phyloP scores from a whole-genome alignment of 2,329 filamentous ascomycete species.

The Akanthomyces lecanii region DNA sequence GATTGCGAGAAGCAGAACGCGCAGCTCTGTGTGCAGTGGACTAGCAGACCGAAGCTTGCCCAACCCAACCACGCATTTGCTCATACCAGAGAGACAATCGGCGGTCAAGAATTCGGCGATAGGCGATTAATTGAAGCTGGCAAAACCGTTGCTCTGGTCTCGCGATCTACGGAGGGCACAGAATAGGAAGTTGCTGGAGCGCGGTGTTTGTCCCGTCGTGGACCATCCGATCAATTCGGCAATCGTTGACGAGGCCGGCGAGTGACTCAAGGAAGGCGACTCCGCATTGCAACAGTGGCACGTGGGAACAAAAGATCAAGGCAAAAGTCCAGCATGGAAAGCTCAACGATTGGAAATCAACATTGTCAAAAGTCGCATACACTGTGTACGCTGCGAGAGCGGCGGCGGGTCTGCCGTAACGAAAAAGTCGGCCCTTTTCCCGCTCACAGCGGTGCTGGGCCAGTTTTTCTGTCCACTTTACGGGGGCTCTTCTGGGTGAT shows the following conservation, averaged over 20 bases:
- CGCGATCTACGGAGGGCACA: background rate
- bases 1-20: no score
- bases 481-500: background rate
- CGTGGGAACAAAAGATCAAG: background rate
- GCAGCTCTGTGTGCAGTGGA: no score
- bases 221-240: background rate
- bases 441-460: background rate
- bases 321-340: background rate
- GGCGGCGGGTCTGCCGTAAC: background rate
- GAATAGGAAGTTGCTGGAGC: background rate
- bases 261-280: background rate
- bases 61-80: background rate
- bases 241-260: background rate
- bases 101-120: no score
- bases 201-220: background rate
- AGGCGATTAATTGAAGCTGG: no score
- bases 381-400: background rate
- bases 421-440: background rate
- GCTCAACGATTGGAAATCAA: slow-evolving; percentile 7
- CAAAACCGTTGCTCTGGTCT: background rate
- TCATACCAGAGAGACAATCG: no score
- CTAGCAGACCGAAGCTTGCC: no score
- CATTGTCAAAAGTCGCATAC: background rate
- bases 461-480: background rate
- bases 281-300: background rate